Conservation (phyloP, 2,329 filamentous ascomycete species). For the Lecanicillium sp. region DNA sequence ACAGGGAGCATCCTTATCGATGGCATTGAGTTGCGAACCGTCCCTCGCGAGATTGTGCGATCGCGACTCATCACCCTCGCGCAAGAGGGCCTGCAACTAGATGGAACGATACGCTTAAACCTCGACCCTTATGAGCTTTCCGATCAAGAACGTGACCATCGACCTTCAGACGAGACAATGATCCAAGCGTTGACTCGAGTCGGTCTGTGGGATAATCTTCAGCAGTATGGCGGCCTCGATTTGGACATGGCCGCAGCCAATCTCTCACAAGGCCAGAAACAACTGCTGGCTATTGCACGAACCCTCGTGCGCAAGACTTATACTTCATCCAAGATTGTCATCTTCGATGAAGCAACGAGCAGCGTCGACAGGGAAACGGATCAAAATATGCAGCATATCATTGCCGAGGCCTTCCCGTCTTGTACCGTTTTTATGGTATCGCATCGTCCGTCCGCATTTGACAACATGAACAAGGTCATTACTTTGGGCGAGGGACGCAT, state of each 20-base stretch:
- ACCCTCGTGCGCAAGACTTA: constrained; percentile 22
- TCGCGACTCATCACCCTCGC: constrained; percentile 32
- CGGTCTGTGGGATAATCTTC: constrained; percentile 32
- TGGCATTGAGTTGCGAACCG: constrained; percentile 27
- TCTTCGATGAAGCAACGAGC: too few species aligned
- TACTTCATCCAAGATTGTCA: too few species aligned
- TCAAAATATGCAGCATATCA: too few species aligned
- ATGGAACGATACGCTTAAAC: constrained; percentile 35
- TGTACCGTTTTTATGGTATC: too few species aligned
- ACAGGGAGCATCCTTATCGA: constrained; percentile 31
- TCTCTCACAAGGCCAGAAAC: constrained; percentile 35
- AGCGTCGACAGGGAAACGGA: too few species aligned
- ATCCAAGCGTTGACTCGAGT: constrained; percentile 35
- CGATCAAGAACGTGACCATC: constrained; percentile 1
- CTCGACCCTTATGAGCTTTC: constrained; percentile 16
- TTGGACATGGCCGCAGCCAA: constrained; percentile 20
- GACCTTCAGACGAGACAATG: constrained; percentile 28
- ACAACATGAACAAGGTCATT: too few species aligned
- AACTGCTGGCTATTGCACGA: constrained; percentile 32
- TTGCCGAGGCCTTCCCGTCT: too few species aligned
- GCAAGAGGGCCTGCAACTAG: constrained; percentile 36
- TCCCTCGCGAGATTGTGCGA: constrained; percentile 32
- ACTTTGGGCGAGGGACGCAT: too few species aligned
- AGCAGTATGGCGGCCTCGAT: constrained; percentile 29
- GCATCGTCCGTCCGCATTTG: too few species aligned